Conservation (phyloP, 192 early-diverging fungal genomes). For the Gryganskiella cystojenkinii region DNA sequence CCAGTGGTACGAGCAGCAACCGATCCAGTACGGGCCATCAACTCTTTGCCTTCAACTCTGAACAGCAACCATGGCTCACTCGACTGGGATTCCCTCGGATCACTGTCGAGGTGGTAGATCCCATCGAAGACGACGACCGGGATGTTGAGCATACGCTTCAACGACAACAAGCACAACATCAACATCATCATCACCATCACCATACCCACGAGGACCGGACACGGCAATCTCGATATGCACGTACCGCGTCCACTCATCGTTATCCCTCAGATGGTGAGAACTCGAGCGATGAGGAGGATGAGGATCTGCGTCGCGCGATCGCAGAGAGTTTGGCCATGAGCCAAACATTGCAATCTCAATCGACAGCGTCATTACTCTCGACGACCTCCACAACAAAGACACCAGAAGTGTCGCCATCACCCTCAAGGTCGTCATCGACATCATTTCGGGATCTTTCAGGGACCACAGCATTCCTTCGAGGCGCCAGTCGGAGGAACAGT, state of each 20-base stretch:
- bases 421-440: neutral
- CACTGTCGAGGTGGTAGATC: conserved; percentile 45
- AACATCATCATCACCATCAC: too few relatives aligned
- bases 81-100: conserved; percentile 47
- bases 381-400: neutral
- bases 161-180: neutral
- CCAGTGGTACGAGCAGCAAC: neutral
- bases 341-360: conserved; percentile 6
- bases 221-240: too few relatives aligned
- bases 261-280: neutral
- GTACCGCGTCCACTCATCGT: too few relatives aligned
- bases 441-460: neutral
- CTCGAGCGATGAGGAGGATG: conserved; percentile 29
- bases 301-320: conserved; percentile 32
- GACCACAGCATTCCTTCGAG: too few relatives aligned
- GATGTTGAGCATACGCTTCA: too few relatives aligned
- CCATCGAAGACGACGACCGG: conserved; percentile 16
- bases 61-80: conserved; percentile 48
- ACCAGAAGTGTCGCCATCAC: neutral
- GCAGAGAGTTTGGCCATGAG: conserved; percentile 41
- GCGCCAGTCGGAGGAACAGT: too few relatives aligned
- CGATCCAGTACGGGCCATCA: conserved; percentile 32
- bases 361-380: conserved; percentile 1
- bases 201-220: too few relatives aligned
- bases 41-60: conserved; percentile 48